Evolutionary conservation across 176 grass and related monocot genomes (phyloP), one percentile per base, ranked within the genome.

Genomic region (Neostapfia colusana): DNA sequence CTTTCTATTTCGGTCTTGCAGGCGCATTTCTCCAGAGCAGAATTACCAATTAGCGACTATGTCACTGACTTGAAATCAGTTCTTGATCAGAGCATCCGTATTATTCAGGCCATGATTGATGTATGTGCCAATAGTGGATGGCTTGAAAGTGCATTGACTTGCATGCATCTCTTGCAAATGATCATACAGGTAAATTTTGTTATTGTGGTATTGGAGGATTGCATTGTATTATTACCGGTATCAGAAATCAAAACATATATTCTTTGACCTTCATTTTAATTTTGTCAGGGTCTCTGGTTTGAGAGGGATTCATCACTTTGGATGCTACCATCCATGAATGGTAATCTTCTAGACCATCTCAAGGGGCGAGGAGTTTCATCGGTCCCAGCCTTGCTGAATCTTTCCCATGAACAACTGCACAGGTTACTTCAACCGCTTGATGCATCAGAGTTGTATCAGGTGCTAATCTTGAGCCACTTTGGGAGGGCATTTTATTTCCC

Each of bases 81-180:
- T 91, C 89, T 97, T 86, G 95, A 97, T 89, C 95, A 93, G 84
- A 97, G 95, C 72, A 97, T 97, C 78, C 91, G 95, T 55, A 92
- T 97, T 64, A 89, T 97, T 73, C 95, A 93, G 81, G 91, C 95
- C 50, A 97, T 97, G 95, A 97, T 97, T 85, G 95, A 97, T 57
- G 81, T 97, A 81, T 91, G 83, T 81, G 95, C 95, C 70, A 97
- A 97, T 82, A 97, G 95, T 83, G 95, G 95, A 79, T 93, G 91
- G 95, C 79, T 97, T 78, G 89, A 84, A 48, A 97, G 91, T 76
- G 84, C 91, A 59, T 80, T 97, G 81, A 86, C 78, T 88, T 97
- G 95, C 74, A 97, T 97, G 95, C 89, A 79, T 93, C 86, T 93
- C 72, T 55, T 97, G 64, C 95, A 93, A 88, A 97, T 97, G 95